Conservation (phyloP, 2,329 filamentous ascomycete genomes). For the Juglanconis sp. region DNA sequence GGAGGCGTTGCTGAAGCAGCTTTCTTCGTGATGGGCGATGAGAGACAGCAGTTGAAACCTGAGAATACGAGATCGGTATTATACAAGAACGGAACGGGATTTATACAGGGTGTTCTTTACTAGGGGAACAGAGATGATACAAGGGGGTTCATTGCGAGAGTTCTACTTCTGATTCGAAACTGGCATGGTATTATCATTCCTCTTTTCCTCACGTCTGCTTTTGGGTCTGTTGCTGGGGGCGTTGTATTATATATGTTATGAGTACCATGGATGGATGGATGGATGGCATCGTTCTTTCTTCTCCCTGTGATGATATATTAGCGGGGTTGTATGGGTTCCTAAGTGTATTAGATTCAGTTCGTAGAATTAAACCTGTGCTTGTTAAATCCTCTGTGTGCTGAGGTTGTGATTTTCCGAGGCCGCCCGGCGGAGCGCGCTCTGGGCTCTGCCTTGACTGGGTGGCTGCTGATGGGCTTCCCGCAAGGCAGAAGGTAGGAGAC, state of each 20-base stretch:
- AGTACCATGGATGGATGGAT: neutral
- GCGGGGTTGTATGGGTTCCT: neutral
- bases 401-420: no score
- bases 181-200: neutral
- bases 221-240: neutral
- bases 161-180: neutral
- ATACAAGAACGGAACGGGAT: neutral
- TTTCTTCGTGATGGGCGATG: conserved; percentile 1
- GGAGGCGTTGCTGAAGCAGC: conserved; percentile 53
- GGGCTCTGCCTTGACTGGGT: no score
- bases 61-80: neutral
- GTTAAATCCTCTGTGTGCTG: no score
- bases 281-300: neutral
- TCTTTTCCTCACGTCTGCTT: neutral
- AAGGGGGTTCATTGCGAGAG: neutral
- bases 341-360: neutral
- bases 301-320: neutral
- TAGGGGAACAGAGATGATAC: neutral
- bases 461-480: no score
- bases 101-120: neutral
- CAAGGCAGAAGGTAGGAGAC: no score
- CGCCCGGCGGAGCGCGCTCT: no score
- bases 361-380: neutral
- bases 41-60: neutral
- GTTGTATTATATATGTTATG: neutral